A percentile compares a stretch with the other conserved stretches of the same genome.
phyloP scores from a whole-genome alignment of 345 rosid species.

The Schrenkiella parvula region DNA sequence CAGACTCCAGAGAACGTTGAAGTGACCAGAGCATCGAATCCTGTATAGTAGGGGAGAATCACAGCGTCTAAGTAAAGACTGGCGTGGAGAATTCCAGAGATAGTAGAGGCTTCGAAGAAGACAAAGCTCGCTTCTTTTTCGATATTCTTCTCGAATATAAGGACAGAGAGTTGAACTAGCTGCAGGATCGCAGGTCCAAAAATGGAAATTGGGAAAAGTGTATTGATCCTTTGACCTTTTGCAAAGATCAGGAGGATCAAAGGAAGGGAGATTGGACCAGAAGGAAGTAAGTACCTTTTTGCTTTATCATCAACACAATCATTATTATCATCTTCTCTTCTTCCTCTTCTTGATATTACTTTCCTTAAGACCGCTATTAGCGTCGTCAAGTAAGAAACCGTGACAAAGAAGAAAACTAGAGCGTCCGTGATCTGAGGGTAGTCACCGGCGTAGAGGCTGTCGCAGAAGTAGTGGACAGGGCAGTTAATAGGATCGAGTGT shows the following conservation, averaged over 20 bases:
- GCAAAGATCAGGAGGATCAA: constrained; percentile 55
- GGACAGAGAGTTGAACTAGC: constrained; percentile 56
- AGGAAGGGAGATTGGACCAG: constrained; percentile 67
- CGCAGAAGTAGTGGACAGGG: constrained; percentile 82
- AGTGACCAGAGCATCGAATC: constrained; percentile 62
- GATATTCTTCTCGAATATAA: constrained; percentile 46
- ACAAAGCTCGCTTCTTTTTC: constrained; percentile 51
- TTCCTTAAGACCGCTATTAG: constrained; percentile 40
- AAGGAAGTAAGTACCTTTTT: constrained; percentile 55
- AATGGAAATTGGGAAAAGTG: constrained; percentile 51
- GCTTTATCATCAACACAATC: constrained; percentile 28
- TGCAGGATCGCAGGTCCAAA: constrained; percentile 67
- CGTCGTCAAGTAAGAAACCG: constrained; percentile 44
- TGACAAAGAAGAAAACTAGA: constrained; percentile 39
- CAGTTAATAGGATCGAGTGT: constrained; percentile 74
- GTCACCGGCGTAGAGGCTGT: constrained; percentile 53
- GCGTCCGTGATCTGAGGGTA: constrained; percentile 48
- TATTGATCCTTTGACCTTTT: constrained; percentile 64
- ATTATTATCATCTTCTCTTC: background rate
- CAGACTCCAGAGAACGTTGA: constrained; percentile 72
- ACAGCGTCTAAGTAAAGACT: constrained; percentile 68
- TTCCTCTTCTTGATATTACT: constrained; percentile 31
- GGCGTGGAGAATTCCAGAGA: constrained; percentile 77
- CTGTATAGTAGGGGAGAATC: constrained; percentile 78
- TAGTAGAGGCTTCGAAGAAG: constrained; percentile 67